phyloP scores from a whole-genome alignment of 805 yeast genomes.

The Wickerhamiella bombiphila region DNA sequence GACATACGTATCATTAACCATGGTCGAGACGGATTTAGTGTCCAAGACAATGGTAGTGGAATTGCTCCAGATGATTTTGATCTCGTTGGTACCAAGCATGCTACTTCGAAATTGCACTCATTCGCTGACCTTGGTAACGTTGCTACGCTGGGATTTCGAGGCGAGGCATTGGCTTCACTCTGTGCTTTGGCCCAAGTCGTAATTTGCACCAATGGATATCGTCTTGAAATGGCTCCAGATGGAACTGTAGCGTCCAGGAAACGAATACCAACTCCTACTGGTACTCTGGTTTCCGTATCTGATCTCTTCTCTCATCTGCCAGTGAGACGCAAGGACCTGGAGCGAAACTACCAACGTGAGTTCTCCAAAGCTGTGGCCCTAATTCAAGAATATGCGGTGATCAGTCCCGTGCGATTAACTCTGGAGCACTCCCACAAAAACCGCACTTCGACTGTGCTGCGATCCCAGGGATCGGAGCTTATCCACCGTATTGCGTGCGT shows the following conservation, averaged over 20 bases:
- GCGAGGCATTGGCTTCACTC: constrained; percentile 51
- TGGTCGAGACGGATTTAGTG: constrained; percentile 60
- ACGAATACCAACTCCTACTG: constrained; percentile 40
- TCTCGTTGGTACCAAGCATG: constrained; percentile 32
- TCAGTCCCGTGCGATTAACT: constrained; percentile 44
- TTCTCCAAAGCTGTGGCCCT: constrained; percentile 50
- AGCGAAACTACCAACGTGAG: constrained; percentile 53
- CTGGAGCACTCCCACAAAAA: constrained; percentile 35
- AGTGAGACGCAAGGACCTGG: constrained; percentile 64
- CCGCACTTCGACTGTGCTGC: constrained; percentile 7
- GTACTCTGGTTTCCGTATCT: constrained; percentile 50
- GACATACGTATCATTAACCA: constrained; percentile 55
- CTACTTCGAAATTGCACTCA: constrained; percentile 39
- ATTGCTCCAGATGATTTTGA: constrained; percentile 35
- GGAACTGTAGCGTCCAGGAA: constrained; percentile 36
- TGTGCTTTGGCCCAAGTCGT: constrained; percentile 33
- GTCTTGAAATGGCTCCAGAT: constrained; percentile 35
- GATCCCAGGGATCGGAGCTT: constrained; percentile 33
- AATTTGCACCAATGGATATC: constrained; percentile 42
- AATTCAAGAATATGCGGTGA: constrained; percentile 54
- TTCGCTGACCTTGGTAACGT: constrained; percentile 28
- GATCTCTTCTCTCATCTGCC: constrained; percentile 59
- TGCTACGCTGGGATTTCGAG: constrained; percentile 51
- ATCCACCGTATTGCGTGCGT: constrained; percentile 46
- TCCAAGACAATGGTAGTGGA: constrained; percentile 64